Percentiles rank a stretch among this genome's conserved stretches.
Evolutionary conservation across 208 protist genomes (phyloP).

Genomic region (Crithidia bombi): DNA sequence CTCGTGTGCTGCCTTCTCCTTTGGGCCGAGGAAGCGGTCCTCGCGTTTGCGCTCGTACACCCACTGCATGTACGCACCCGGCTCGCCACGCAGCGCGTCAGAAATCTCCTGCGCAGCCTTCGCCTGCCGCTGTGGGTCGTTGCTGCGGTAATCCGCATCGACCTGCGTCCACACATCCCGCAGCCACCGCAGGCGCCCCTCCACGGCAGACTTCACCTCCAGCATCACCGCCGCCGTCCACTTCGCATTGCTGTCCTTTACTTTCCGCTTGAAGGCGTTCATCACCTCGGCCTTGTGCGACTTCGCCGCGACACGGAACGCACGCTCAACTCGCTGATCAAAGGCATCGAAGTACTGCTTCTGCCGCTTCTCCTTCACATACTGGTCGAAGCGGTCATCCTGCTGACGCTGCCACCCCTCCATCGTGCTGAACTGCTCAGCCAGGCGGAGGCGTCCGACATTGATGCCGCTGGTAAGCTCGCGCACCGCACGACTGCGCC

Average conservation of each 20-base stretch:
- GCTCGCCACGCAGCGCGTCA: slow-evolving; percentile 72
- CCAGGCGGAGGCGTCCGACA: slow-evolving; percentile 62
- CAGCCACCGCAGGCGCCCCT: slow-evolving; percentile 77
- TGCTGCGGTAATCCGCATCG: slow-evolving; percentile 87
- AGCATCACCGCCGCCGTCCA: slow-evolving; percentile 67
- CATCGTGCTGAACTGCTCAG: slow-evolving; percentile 84
- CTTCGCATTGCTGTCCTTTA: slow-evolving; percentile 54
- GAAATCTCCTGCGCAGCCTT: slow-evolving; percentile 78
- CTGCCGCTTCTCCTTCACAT: slow-evolving; percentile 66
- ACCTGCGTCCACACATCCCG: slow-evolving; percentile 89
- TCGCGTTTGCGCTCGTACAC: slow-evolving; percentile 81
- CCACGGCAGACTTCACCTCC: slow-evolving; percentile 65
- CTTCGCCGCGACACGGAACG: slow-evolving; percentile 60
- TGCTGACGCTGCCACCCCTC: slow-evolving; percentile 75
- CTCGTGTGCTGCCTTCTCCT: slow-evolving; percentile 42
- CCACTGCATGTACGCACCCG: slow-evolving; percentile 88
- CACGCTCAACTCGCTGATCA: slow-evolving; percentile 88
- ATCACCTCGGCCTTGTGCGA: slow-evolving; percentile 77
- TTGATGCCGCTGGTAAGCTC: slow-evolving; percentile 67
- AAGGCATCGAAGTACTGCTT: slow-evolving; percentile 80
- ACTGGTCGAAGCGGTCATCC: slow-evolving; percentile 74
- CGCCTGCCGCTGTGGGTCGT: slow-evolving; percentile 58
- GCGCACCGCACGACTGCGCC: slow-evolving; percentile 11
- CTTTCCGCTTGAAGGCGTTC: slow-evolving; percentile 82
- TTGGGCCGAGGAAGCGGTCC: slow-evolving; percentile 65